phyloP scores from a whole-genome alignment of 371 early-diverging fungal species.

The Globomyces sp. region DNA sequence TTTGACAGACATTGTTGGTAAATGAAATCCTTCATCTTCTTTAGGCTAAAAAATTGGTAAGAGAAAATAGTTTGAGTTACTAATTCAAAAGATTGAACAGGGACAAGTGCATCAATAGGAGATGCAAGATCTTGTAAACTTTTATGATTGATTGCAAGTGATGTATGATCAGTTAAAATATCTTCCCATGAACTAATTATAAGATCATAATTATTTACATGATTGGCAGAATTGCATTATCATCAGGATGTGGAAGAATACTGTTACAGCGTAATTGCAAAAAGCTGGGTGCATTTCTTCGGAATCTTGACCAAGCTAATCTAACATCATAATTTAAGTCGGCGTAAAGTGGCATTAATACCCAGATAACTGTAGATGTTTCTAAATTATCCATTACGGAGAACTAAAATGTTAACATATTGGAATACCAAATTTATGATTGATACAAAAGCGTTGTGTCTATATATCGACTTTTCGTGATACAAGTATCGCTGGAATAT shows the following conservation, averaged over 20 bases:
- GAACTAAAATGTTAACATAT: background rate
- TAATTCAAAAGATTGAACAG: conserved; percentile 23
- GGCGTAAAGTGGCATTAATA: conserved; percentile 46
- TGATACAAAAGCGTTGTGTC: conserved; percentile 38
- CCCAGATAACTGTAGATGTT: conserved; percentile 35
- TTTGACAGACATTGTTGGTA: conserved; percentile 42
- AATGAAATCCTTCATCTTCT: conserved; percentile 46
- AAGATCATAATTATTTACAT: background rate
- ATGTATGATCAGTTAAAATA: conserved; percentile 35
- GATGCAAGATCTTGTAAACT: conserved; percentile 35
- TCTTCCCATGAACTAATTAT: conserved; percentile 40
- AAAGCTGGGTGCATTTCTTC: conserved; percentile 35
- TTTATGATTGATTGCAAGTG: conserved; percentile 31
- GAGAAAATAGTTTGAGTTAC: conserved; percentile 17
- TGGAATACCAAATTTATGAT: conserved; percentile 31
- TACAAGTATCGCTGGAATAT: conserved; percentile 22
- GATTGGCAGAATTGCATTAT: conserved; percentile 34
- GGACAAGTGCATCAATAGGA: conserved; percentile 28
- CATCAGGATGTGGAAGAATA: conserved; percentile 45
- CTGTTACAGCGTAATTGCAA: conserved; percentile 29
- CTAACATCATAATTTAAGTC: conserved; percentile 42
- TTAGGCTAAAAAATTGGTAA: conserved; percentile 23
- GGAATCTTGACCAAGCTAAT: conserved; percentile 35
- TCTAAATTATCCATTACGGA: conserved; percentile 30
- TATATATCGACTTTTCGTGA: conserved; percentile 23